A percentile compares a stretch with the other conserved stretches of the same genome.
These are phyloP conservation scores for Sugiyamaella smithiae DNA, from an alignment of 805 yeast genomes.

Conservation along the genomic window DNA sequence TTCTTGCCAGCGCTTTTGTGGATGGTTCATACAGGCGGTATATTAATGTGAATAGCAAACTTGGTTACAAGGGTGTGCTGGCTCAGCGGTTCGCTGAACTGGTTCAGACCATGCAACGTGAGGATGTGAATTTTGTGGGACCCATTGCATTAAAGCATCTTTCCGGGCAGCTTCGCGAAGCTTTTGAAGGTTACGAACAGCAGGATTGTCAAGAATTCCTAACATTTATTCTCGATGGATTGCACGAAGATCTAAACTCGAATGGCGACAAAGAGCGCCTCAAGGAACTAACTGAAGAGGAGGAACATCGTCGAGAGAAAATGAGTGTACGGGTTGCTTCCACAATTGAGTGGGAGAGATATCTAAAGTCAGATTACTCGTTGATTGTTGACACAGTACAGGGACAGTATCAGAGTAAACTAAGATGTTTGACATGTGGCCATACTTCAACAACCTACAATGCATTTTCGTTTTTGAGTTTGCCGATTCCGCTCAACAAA, in stretches of 20 bases:
- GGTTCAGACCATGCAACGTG: constrained; percentile 51
- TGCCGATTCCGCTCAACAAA: constrained; percentile 66
- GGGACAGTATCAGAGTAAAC: constrained; percentile 82
- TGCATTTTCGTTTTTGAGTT: constrained; percentile 71
- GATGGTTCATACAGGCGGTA: constrained; percentile 58
- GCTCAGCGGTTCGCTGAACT: constrained; percentile 67
- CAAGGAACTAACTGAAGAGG: constrained; percentile 63
- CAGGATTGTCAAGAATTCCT: constrained; percentile 86
- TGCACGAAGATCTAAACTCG: constrained; percentile 80
- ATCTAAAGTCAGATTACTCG: constrained; percentile 73
- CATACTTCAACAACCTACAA: constrained; percentile 82
- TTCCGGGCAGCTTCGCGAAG: constrained; percentile 62
- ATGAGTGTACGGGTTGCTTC: constrained; percentile 78
- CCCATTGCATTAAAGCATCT: constrained; percentile 66
- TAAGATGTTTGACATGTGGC: constrained; percentile 69
- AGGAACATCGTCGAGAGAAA: constrained; percentile 68
- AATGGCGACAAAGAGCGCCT: constrained; percentile 54
- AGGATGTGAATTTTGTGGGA: constrained; percentile 47
- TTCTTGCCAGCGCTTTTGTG: constrained; percentile 60
- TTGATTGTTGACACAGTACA: constrained; percentile 77
- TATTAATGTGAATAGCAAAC: constrained; percentile 65
- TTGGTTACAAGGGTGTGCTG: constrained; percentile 79
- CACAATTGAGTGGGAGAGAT: constrained; percentile 89
- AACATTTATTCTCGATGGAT: constrained; percentile 66
- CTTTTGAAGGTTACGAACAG: constrained; percentile 66